Conservation (phyloP, 352 stramenopile species). For the Globisporangium barbulae region DNA sequence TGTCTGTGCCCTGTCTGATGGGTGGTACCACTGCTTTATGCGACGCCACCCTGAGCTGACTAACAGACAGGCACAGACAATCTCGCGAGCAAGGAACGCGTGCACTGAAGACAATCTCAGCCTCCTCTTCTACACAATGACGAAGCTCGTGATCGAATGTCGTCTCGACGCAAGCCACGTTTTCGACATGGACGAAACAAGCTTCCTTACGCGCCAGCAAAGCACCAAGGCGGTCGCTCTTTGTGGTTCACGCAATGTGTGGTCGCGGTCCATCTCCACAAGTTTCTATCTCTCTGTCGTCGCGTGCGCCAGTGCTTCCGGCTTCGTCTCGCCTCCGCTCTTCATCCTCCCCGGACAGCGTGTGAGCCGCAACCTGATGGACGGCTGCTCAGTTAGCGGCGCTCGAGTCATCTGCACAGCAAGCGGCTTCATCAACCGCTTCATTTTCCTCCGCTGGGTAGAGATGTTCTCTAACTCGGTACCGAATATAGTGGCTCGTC, state of each 20-base stretch:
- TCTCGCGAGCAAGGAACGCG: conserved; percentile 4
- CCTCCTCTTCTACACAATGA: conserved; percentile 6
- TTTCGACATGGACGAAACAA: background rate
- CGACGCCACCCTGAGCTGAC: background rate
- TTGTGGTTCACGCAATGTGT: background rate
- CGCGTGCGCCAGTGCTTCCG: background rate
- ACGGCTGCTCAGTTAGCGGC: background rate
- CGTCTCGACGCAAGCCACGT: background rate
- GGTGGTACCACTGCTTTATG: background rate
- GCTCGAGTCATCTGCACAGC: background rate
- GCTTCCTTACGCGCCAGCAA: background rate
- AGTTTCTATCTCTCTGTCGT: background rate
- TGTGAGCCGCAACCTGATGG: conserved; percentile 1
- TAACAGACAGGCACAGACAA: background rate
- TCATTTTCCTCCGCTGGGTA: background rate
- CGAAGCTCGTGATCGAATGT: background rate
- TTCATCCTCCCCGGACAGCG: background rate
- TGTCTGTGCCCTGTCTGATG: background rate
- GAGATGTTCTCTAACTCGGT: background rate
- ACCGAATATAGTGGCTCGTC: background rate
- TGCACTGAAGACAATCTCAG: background rate
- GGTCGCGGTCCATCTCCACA: background rate
- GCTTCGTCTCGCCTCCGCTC: background rate
- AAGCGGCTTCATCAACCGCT: background rate
- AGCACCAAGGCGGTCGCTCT: background rate